phyloP scores from a whole-genome alignment of 1,139 yeast species.

The Candida sp. region DNA sequence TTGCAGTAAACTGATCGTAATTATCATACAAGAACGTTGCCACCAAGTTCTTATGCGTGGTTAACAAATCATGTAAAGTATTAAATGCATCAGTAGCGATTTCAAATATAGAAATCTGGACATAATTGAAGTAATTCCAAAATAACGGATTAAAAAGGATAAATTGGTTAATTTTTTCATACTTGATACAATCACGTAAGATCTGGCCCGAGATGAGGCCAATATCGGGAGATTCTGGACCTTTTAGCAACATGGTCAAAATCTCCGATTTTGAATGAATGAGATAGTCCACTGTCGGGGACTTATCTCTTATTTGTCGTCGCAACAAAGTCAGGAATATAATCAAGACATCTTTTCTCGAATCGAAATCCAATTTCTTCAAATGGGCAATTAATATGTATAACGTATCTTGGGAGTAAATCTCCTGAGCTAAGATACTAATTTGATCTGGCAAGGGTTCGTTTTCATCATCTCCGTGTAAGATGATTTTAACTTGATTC shows the following conservation, averaged over 20 bases:
- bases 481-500: conserved; percentile 61
- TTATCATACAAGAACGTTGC: conserved; percentile 63
- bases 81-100: conserved; percentile 88
- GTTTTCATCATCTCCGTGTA: conserved; percentile 70
- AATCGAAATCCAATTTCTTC: conserved; percentile 74
- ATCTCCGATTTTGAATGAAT: conserved; percentile 60
- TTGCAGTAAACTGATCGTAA: conserved; percentile 52
- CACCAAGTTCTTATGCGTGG: conserved; percentile 65
- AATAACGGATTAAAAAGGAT: conserved; percentile 53
- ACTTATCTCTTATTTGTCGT: conserved; percentile 71
- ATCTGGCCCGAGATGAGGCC: conserved; percentile 78
- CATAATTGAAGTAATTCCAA: conserved; percentile 84
- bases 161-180: conserved; percentile 64
- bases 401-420: conserved; percentile 69
- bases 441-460: conserved; percentile 78
- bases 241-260: conserved; percentile 57
- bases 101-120: conserved; percentile 77
- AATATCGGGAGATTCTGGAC: conserved; percentile 69
- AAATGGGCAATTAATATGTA: conserved; percentile 57
- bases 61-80: conserved; percentile 67
- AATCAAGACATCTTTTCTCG: conserved; percentile 77
- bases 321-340: conserved; percentile 76
- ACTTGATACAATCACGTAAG: conserved; percentile 80
- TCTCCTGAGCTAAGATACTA: conserved; percentile 69
- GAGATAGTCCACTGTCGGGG: conserved; percentile 87